These are phyloP conservation scores for Chaetomidium leptoderma DNA, from an alignment of 495 filamentous ascomycete genomes.

Conservation along the genomic window DNA sequence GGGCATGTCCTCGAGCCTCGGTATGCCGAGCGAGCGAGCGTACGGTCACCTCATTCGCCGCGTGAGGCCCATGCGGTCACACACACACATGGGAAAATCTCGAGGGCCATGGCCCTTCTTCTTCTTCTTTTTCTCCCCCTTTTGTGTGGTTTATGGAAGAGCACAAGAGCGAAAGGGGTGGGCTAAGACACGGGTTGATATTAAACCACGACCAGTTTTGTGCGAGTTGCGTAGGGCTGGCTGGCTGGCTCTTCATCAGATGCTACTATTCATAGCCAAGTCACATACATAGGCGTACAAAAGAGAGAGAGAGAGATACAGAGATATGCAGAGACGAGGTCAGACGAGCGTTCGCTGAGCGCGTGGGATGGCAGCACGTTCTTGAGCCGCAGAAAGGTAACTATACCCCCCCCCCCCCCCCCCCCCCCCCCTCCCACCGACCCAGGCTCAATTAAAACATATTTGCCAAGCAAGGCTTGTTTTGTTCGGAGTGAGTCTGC, in stretches of 20 bases:
- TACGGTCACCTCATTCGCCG: too few species aligned
- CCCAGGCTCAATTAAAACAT: too few species aligned
- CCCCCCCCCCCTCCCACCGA: too few species aligned
- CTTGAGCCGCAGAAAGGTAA: too few species aligned
- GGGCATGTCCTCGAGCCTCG: not conserved
- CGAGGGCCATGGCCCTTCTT: not conserved
- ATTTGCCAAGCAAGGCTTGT: too few species aligned
- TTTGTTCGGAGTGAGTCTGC: not conserved
- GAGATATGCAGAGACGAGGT: not conserved
- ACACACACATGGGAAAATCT: not conserved
- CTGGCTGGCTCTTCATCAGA: too few species aligned
- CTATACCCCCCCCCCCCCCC: too few species aligned
- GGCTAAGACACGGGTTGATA: constrained; percentile 3
- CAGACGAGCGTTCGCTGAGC: too few species aligned
- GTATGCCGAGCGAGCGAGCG: not conserved
- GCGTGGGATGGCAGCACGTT: too few species aligned
- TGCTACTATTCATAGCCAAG: not conserved
- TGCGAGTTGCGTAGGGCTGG: not conserved
- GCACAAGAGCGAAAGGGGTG: not conserved
- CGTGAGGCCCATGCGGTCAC: too few species aligned
- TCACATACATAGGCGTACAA: too few species aligned
- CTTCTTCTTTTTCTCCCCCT: not conserved
- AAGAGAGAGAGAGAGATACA: not conserved
- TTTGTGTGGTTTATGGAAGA: too few species aligned
- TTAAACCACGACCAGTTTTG: not conserved